phyloP scores from a whole-genome alignment of 257 asterid species.

The Eucommia ulmoides region DNA sequence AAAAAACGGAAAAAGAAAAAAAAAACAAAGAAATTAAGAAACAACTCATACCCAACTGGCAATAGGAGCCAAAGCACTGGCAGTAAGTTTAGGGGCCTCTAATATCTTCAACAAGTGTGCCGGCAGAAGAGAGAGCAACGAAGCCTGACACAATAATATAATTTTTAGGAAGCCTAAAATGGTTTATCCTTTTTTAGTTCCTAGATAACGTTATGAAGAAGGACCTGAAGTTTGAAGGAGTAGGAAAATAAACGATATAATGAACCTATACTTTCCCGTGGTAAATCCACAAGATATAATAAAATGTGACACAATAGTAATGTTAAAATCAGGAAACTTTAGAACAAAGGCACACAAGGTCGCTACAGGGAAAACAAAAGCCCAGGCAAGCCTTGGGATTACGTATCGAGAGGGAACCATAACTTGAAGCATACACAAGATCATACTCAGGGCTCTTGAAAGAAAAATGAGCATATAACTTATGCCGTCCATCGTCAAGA shows the following conservation, averaged over 20 bases:
- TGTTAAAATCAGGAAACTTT: no score
- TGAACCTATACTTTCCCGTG: not conserved
- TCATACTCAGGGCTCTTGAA: no score
- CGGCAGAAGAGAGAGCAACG: conserved; percentile 84
- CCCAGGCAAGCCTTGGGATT: no score
- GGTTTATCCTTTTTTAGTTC: not conserved
- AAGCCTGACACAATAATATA: conserved; percentile 54
- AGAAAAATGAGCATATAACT: no score
- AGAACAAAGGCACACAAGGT: no score
- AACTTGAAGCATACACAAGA: no score
- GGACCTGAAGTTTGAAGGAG: not conserved
- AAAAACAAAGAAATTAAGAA: conserved; percentile 7
- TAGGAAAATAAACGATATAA: not conserved
- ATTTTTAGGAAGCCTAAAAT: not conserved
- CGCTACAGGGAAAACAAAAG: no score
- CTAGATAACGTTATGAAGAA: not conserved
- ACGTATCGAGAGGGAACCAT: no score
- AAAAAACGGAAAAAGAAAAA: not conserved
- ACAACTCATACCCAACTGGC: conserved; percentile 64
- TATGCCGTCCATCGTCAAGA: no score
- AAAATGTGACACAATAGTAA: no score
- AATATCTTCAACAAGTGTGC: conserved; percentile 49
- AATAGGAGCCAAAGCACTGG: conserved; percentile 45
- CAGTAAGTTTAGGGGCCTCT: conserved; percentile 54
- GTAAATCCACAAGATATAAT: no score